A percentile compares a stretch with the other conserved stretches of the same genome.
Evolutionary conservation across 176 grass and related monocot species (phyloP).

Genomic region (Echinochloa phyllopogon): DNA sequence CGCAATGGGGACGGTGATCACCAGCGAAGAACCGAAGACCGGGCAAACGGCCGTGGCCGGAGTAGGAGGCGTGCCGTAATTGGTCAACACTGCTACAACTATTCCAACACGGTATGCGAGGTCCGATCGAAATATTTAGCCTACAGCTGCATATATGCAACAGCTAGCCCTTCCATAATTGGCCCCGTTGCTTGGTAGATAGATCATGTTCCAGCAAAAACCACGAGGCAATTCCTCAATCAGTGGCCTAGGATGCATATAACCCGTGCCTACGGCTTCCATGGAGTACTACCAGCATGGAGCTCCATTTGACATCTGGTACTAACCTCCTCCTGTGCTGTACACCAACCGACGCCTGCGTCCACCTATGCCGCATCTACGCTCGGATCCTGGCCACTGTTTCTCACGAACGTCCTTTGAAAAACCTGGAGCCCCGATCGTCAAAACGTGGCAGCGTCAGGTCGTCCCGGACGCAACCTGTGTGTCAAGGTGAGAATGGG

Average conservation of each 20-base stretch:
- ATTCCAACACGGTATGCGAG: neutral
- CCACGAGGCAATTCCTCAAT: slow-evolving; percentile 25
- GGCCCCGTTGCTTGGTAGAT: neutral
- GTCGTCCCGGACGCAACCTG: too few relatives aligned
- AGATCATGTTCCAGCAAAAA: neutral
- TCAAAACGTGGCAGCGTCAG: neutral
- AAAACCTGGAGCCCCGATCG: neutral
- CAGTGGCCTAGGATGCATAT: neutral
- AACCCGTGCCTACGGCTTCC: neutral
- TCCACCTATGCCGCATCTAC: neutral
- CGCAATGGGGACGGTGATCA: neutral
- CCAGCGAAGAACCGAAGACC: neutral
- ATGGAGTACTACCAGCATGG: neutral
- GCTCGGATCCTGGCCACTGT: neutral
- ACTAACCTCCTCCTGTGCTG: slow-evolving; percentile 18
- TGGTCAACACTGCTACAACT: neutral
- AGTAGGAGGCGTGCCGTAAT: neutral
- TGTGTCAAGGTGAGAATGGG: too few relatives aligned
- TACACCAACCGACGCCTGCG: slow-evolving; percentile 21
- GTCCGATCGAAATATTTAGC: neutral
- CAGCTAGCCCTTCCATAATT: neutral
- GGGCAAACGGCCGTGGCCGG: neutral
- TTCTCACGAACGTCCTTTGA: neutral
- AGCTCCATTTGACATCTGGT: neutral
- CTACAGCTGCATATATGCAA: neutral